Conservation (phyloP, 2,329 filamentous ascomycete species). For the Graphilbum fragrans region DNA sequence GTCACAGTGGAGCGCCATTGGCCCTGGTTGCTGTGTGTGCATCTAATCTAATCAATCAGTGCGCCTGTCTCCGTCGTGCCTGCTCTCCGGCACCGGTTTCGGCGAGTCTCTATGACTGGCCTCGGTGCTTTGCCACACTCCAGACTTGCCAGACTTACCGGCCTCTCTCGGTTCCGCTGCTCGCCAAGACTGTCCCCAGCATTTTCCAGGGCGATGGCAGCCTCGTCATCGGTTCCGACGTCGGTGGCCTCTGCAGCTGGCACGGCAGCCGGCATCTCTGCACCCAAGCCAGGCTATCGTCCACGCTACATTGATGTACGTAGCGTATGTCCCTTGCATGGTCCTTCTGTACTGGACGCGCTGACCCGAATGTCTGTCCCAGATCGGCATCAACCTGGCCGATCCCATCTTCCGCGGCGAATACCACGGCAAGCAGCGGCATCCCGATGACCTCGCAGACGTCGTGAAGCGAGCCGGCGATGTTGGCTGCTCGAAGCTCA, state of each 20-base stretch:
- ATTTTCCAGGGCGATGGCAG: slow-evolving; percentile 1
- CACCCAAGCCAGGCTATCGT: slow-evolving; percentile 18
- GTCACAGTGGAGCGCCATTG: neutral
- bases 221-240: slow-evolving; percentile 10
- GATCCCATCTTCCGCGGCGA: slow-evolving; percentile 80
- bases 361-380: slow-evolving; percentile 12
- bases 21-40: neutral
- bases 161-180: too few relatives aligned
- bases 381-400: slow-evolving; percentile 91
- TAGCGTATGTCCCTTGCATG: neutral
- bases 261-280: neutral
- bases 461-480: slow-evolving; percentile 69
- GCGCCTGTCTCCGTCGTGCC: neutral
- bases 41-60: neutral
- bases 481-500: slow-evolving; percentile 76
- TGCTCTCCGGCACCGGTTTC: neutral
- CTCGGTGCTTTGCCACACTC: too few relatives aligned
- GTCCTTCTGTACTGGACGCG: neutral
- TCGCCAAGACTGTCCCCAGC: neutral
- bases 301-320: slow-evolving; percentile 53
- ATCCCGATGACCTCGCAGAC: slow-evolving; percentile 60
- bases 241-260: slow-evolving; percentile 3
- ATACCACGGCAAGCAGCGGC: slow-evolving; percentile 68
- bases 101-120: too few relatives aligned
- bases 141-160: too few relatives aligned